Evolutionary conservation across 2,329 filamentous ascomycete genomes (phyloP).

Genomic region (Nigrospora sphaerica): DNA sequence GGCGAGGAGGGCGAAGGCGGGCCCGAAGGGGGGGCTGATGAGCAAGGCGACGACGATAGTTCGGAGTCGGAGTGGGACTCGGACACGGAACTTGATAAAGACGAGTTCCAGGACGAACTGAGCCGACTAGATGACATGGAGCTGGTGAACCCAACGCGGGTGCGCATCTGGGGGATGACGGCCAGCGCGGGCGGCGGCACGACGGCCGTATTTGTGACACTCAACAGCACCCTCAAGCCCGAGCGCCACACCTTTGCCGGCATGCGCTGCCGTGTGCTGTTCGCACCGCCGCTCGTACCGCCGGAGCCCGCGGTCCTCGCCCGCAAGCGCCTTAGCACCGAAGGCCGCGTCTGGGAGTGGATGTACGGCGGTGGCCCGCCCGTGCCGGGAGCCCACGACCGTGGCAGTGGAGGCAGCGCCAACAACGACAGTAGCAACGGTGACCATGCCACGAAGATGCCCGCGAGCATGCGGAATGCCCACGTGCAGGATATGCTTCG

Average conservation of each 20-base stretch:
- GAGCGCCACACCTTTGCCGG: conserved; percentile 33
- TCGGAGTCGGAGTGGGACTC: conserved; percentile 14
- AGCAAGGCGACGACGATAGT: conserved; percentile 16
- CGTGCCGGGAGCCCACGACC: conserved; percentile 30
- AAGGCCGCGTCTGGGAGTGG: conserved; percentile 49
- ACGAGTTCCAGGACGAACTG: conserved; percentile 10
- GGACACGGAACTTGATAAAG: conserved; percentile 10
- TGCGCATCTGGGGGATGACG: conserved; percentile 47
- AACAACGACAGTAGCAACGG: too few species aligned
- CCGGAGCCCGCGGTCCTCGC: conserved; percentile 2
- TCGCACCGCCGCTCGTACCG: conserved; percentile 17
- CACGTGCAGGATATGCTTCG: too few species aligned
- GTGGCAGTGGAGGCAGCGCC: neutral
- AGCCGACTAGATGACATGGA: conserved; percentile 22
- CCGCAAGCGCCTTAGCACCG: conserved; percentile 35
- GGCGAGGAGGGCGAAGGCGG: conserved; percentile 21
- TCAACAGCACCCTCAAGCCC: conserved; percentile 39
- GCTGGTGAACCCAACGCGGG: conserved; percentile 40
- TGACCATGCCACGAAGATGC: too few species aligned
- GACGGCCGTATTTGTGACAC: conserved; percentile 42
- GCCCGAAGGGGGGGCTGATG: conserved; percentile 4
- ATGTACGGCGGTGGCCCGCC: conserved; percentile 47
- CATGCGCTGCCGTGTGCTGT: conserved; percentile 28
- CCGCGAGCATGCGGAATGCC: too few species aligned
- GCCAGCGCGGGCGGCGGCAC: conserved; percentile 43